These are phyloP conservation scores for Hypomyces rosellus DNA, from an alignment of 2,329 filamentous ascomycete species.

Conservation along the genomic window DNA sequence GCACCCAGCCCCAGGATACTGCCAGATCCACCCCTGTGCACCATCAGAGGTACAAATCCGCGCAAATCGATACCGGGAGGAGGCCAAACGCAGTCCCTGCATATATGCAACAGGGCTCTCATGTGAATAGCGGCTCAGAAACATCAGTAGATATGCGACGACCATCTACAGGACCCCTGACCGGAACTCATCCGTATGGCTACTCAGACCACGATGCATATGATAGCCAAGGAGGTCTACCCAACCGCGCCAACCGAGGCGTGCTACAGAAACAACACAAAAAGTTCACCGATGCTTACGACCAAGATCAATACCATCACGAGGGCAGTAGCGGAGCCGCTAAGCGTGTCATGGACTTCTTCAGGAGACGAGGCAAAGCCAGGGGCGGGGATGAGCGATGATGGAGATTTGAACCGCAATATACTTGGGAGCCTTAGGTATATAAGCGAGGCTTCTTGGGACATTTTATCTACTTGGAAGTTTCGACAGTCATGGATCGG, in stretches of 20 bases:
- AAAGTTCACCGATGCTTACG: constrained; percentile 84
- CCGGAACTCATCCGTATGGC: constrained; percentile 38
- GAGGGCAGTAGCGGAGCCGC: constrained; percentile 82
- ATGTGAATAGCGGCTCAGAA: constrained; percentile 47
- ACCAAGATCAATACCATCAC: constrained; percentile 61
- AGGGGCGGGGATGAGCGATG: constrained; percentile 52
- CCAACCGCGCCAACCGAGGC: constrained; percentile 37
- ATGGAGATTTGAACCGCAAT: constrained; percentile 2
- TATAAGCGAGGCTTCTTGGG: no score
- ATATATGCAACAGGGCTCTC: constrained; percentile 39
- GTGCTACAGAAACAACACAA: constrained; percentile 81
- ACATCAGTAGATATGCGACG: constrained; percentile 46
- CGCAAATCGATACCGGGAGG: constrained; percentile 30
- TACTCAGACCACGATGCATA: constrained; percentile 38
- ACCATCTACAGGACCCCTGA: constrained; percentile 32
- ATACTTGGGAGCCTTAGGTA: background rate
- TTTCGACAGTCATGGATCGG: background rate
- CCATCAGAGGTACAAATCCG: constrained; percentile 36
- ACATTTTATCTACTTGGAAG: no score
- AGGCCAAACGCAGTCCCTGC: constrained; percentile 39
- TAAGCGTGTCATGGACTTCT: constrained; percentile 96
- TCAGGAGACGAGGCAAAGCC: constrained; percentile 77
- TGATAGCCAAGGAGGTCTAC: constrained; percentile 33
- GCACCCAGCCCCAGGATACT: constrained; percentile 28
- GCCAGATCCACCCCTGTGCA: constrained; percentile 27